Evolutionary conservation across 768 basidiomycete genomes (phyloP).

Genomic region (Brasilioporus rufonigricans): DNA sequence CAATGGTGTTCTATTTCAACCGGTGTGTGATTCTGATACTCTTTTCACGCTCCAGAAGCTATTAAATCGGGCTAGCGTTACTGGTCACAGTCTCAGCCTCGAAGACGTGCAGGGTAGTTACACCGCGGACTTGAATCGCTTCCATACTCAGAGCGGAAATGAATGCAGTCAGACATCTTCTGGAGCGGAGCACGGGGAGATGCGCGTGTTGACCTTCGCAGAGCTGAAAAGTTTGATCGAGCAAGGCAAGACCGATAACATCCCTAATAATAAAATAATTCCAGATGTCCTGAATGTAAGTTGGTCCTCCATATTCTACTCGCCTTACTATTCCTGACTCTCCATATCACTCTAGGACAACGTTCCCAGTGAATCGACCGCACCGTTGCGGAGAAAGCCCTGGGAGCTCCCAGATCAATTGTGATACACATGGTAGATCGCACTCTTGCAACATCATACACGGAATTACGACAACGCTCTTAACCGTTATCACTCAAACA

Average conservation of each 20-base stretch:
- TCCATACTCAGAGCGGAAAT: conserved; percentile 21
- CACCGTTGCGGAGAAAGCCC: conserved; percentile 56
- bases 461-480: conserved; percentile 15
- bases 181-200: conserved; percentile 26
- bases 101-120: conserved; percentile 24
- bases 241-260: conserved; percentile 65
- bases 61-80: conserved; percentile 27
- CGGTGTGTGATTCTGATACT: conserved; percentile 34
- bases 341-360: conserved; percentile 41
- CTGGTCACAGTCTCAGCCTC: conserved; percentile 26
- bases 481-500: conserved; percentile 1
- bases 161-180: conserved; percentile 8
- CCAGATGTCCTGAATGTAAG: conserved; percentile 65
- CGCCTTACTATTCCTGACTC: background rate
- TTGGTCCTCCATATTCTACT: conserved; percentile 3
- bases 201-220: conserved; percentile 56
- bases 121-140: conserved; percentile 11
- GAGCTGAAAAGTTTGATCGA: conserved; percentile 72
- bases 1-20: conserved; percentile 74
- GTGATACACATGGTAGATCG: conserved; percentile 20
- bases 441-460: conserved; percentile 7
- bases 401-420: conserved; percentile 48
- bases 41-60: conserved; percentile 25
- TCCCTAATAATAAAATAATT: conserved; percentile 77
- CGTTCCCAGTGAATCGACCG: conserved; percentile 54